Evolutionary conservation across 495 filamentous ascomycete species (phyloP), one percentile per base, ranked within the genome.

Genomic region (Penicillium ochrochloron): DNA sequence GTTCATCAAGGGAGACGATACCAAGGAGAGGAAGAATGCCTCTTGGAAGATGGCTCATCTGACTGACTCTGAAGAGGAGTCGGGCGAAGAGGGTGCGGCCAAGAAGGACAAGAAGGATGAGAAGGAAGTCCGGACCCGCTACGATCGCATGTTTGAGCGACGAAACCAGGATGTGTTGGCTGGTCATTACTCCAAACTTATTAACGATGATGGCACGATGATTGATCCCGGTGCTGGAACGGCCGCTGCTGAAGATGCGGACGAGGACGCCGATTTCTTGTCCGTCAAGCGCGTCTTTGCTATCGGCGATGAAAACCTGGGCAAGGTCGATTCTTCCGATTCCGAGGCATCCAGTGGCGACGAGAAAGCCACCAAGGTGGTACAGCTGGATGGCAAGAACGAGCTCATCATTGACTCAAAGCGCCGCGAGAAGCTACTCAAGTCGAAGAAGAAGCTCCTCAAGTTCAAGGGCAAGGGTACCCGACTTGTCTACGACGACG

Each of bases 111-210:
- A 81, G 67, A 84, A 83, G 69, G 80, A 77, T 59, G 82, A 81
- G 66, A 90, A 87, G 72, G 86, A 90, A 76, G 91, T 94, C 7
- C 84, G 92, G 50, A 98, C 95, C 25, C 97, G 95, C 75, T 94
- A 94, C 72, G 92, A 98, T 71, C 92, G 93, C 62, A 97, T 97
- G 93, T 96, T 97, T 69, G 94, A 97, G 79, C 82, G 95, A 64
- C 89, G 88, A 62, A 97, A 98, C 77, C 93, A 97, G 67, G 92
- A 96, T 65, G 88, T 99, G n/a, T 79, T 99, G 64, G 91, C 95
- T 44, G 88, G 88, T 42, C 96, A 97, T 77, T 98, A 97, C 78
- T 86, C 86, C 44, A 96, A 92, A 66, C 84, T 98, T 59, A 84
- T 97, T 66, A 87, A 85, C 60, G 87, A 91, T 50, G 88, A 88